phyloP scores from a whole-genome alignment of 495 filamentous ascomycete species.

The Tetracladium setigerum region DNA sequence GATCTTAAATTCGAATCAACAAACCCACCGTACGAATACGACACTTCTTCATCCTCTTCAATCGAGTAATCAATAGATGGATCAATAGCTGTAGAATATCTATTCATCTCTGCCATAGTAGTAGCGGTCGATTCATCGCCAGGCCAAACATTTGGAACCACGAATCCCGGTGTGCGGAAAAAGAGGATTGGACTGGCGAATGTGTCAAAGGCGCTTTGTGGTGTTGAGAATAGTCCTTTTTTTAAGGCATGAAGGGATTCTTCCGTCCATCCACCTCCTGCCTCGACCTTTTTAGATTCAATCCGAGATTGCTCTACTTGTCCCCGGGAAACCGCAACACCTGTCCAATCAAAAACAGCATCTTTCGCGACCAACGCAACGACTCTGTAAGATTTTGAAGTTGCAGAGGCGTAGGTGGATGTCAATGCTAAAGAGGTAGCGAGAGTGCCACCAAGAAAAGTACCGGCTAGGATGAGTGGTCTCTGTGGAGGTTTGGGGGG shows the following conservation, averaged over 20 bases:
- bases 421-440: slow-evolving; percentile 41
- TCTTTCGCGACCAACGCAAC: slow-evolving; percentile 38
- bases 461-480: slow-evolving; percentile 38
- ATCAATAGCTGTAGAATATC: too few species aligned
- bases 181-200: slow-evolving; percentile 47
- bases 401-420: slow-evolving; percentile 27
- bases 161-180: slow-evolving; percentile 36
- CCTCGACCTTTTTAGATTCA: neutral
- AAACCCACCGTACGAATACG: too few species aligned
- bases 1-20: neutral
- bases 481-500: neutral
- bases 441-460: slow-evolving; percentile 41
- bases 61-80: too few species aligned
- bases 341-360: slow-evolving; percentile 47
- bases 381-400: slow-evolving; percentile 16
- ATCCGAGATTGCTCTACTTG: too few species aligned
- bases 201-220: slow-evolving; percentile 39
- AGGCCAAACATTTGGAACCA: slow-evolving; percentile 8
- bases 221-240: slow-evolving; percentile 30
- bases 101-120: neutral
- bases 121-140: neutral
- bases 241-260: slow-evolving; percentile 23
- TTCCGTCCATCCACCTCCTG: neutral
- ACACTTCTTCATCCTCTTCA: too few species aligned
- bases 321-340: slow-evolving; percentile 1